Base-by-base conservation (phyloP, 805 yeast genomes). In the Nakazawaea sp. region DNA sequence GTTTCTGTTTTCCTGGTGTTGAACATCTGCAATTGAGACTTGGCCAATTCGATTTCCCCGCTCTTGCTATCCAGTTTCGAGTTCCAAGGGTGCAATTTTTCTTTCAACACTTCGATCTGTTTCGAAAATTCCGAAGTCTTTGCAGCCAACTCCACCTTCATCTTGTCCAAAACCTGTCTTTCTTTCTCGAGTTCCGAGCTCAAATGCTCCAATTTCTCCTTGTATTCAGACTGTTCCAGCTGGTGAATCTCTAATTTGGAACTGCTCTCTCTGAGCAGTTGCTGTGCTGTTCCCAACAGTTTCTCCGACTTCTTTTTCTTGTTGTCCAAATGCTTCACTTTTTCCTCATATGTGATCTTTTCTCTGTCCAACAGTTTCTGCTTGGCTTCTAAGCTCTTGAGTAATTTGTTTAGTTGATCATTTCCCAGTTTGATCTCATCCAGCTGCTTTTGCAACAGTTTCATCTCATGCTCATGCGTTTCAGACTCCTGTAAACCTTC, bases 41-140 rank as follows among this genome's bases (percentile, higher is more conserved):
- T 66, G 3, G 78, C 72, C n/a, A 85, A 69, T 35, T 78, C 72
- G 6, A 82, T 70, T 32, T 77, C 76, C 11, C 82, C 71, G 38
- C 76, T 76, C 40, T 79, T 78, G 12, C 71, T 69, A 42, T 72
- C 78, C 21, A 88, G 60, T 44, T 76, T 70, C 19, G 72, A 79
- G 42, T 75, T 76, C 89, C 94, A 87, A 0, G 97, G 98, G 46
- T 84, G 89, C 5, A 87, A 59, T 42, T 80, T 67, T 6, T 65
- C 68, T 52, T 85, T 89, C 27, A 78, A 59, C 11, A 51, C 48
- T 45, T 75, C 82, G 35, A 89, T 81, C 49, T 83, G 71, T 7
- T 67, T 70, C 1, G 89, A 74, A 38, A 81, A 68, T 2, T 62
- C 77, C 9, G 76, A 68, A 0, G 97, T 90, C 52, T 86, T 85